Evolutionary conservation across 805 yeast genomes (phyloP), one percentile per base, ranked within the genome.

Genomic region (Yarrowia divulgata): DNA sequence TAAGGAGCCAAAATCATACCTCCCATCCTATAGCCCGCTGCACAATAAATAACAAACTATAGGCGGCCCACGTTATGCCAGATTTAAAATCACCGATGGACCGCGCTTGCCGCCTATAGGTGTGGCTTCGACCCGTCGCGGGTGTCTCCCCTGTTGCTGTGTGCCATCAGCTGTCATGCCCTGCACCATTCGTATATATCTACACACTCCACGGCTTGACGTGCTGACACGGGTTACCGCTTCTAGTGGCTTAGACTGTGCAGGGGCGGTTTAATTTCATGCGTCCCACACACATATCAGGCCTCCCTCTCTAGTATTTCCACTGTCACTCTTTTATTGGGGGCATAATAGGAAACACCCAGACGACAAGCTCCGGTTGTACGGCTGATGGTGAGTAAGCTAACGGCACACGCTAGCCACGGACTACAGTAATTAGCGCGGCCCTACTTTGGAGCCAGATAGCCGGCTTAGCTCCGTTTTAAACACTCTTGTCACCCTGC

Each of bases 381-480:
- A 54, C 60, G 60, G 60, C 60, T 54, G 60, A 54, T 54, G 60
- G 60, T 39, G 60, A 54, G 60, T 54, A 54, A 37, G 60, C 60
- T 54, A 54, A 54, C 35, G 60, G 45, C 34, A 37, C 35, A 37
- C 60, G 10, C 60, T 54, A 54, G 34, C 1, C 45, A 23, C 29
- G 29, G 29, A 23, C 29, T 23, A 23, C 29, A 4, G 2, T 23
- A 4, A 4, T 23, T 54, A 37, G 60, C 45, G 19, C 60, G 60
- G 60, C 45, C 32, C 60, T 54, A 54, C 58, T 54, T 37, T 54
- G 32, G 45, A 23, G 45, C 60, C 60, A 37, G 60, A 54, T 23
- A 54, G 16, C 43, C 34, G 34, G 60, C 34, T 50, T 54, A 54
- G 60, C 29, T 32, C 29, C n/a, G 55, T 50, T 50, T 50, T 16